These are phyloP conservation scores for Euphorbia lathyris DNA, from an alignment of 345 rosid species.

Conservation along the genomic window DNA sequence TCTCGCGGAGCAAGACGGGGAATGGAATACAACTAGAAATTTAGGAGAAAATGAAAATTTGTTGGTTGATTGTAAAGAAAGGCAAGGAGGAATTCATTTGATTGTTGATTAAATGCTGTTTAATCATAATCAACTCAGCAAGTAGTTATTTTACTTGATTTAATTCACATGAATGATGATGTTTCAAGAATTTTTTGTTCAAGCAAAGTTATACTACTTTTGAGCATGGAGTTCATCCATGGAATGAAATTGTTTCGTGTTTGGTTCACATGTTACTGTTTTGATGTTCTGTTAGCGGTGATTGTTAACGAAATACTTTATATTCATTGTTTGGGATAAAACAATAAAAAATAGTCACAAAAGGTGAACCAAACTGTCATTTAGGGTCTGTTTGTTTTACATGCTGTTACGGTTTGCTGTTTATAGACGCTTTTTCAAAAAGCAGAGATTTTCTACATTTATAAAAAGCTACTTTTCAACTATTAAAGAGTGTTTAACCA, in stretches of 20 bases:
- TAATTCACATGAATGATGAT: conserved; percentile 9
- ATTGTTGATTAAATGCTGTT: conserved; percentile 36
- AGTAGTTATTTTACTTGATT: not conserved
- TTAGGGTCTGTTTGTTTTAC: too few species aligned
- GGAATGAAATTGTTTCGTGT: not conserved
- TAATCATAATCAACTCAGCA: conserved; percentile 32
- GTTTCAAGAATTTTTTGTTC: not conserved
- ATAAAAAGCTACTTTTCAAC: too few species aligned
- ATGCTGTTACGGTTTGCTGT: too few species aligned
- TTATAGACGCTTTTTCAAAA: too few species aligned
- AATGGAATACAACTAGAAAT: conserved; percentile 82
- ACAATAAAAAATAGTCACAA: too few species aligned
- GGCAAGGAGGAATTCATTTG: not conserved
- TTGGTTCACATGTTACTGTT: too few species aligned
- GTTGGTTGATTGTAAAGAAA: conserved; percentile 9
- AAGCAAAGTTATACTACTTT: not conserved
- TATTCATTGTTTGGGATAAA: too few species aligned
- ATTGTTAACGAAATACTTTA: too few species aligned
- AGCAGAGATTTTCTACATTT: too few species aligned
- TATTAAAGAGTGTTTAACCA: too few species aligned
- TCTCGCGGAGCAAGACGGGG: conserved; percentile 86
- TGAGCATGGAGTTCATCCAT: not conserved
- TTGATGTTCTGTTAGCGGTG: too few species aligned
- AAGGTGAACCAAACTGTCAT: too few species aligned
- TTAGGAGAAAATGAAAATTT: conserved; percentile 23